Percentiles rank a stretch among this genome's conserved stretches.
These are phyloP conservation scores for Rugonectria rugulosa DNA, from an alignment of 2,329 filamentous ascomycete genomes.

Conservation along the genomic window DNA sequence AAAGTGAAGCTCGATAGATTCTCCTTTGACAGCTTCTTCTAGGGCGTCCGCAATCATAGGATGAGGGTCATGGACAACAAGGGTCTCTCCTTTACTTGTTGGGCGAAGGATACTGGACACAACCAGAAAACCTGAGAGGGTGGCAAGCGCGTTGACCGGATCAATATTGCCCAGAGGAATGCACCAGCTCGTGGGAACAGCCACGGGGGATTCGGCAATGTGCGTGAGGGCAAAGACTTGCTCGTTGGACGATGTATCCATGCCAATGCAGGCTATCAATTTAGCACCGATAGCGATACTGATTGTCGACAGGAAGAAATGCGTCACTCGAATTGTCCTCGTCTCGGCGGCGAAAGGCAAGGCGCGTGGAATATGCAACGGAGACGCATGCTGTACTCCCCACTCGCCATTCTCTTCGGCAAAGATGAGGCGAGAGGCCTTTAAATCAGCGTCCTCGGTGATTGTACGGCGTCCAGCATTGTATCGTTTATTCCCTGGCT, in stretches of 20 bases:
- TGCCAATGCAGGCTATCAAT: background rate
- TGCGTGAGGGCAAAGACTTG: background rate
- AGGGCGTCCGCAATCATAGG: background rate
- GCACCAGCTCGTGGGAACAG: background rate
- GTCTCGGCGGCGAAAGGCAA: background rate
- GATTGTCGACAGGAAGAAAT: background rate
- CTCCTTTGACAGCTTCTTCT: background rate
- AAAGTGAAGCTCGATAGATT: background rate
- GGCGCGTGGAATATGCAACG: background rate
- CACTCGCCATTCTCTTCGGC: background rate
- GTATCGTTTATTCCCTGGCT: background rate
- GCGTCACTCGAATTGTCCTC: background rate
- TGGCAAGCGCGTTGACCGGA: background rate
- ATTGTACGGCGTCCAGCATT: background rate
- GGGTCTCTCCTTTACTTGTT: background rate
- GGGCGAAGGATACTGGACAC: background rate
- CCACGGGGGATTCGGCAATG: background rate
- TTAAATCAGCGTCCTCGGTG: background rate
- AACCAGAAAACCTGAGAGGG: background rate
- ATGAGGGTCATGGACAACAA: background rate
- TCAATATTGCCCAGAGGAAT: background rate
- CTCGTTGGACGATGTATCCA: background rate
- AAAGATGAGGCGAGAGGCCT: background rate
- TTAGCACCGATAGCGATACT: background rate
- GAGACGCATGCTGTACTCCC: background rate